phyloP scores from a whole-genome alignment of 345 rosid species.

The Anastatica hierochuntica region DNA sequence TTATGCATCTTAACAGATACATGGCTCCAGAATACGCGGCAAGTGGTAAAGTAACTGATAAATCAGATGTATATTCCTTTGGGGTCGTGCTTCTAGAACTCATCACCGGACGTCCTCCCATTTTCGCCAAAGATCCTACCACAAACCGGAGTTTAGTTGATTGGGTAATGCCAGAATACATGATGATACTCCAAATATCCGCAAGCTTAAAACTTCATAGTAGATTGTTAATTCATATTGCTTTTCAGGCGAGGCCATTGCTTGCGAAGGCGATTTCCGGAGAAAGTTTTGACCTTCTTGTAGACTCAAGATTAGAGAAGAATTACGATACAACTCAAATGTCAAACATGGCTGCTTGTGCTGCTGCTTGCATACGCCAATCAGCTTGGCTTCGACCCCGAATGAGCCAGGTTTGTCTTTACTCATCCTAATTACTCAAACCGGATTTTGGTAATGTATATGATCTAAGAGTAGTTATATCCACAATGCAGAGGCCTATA shows the following conservation, averaged over 20 bases:
- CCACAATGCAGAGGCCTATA: not conserved
- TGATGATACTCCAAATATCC: not conserved
- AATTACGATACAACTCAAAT: constrained; percentile 40
- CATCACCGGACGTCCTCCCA: constrained; percentile 56
- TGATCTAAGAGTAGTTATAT: not conserved
- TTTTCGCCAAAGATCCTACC: constrained; percentile 32
- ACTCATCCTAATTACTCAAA: not conserved
- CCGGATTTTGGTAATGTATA: too few species aligned
- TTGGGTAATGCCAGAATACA: constrained; percentile 43
- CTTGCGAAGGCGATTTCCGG: constrained; percentile 37
- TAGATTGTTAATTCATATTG: not conserved
- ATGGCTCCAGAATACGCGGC: constrained; percentile 84
- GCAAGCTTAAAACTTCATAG: too few species aligned
- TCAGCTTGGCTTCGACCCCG: constrained; percentile 62
- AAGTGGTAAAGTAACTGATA: constrained; percentile 68
- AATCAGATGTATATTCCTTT: constrained; percentile 69
- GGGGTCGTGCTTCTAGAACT: constrained; percentile 77
- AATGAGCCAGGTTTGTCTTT: constrained; percentile 60
- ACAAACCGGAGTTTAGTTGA: constrained; percentile 54
- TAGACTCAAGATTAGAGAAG: constrained; percentile 42
- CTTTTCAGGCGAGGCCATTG: constrained; percentile 55
- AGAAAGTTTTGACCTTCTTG: constrained; percentile 25
- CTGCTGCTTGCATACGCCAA: constrained; percentile 71
- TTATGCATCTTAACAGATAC: constrained; percentile 51
- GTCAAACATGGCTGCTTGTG: constrained; percentile 57